Base-by-base conservation (phyloP, 345 rosid genomes). In the Bruguiera sexangula region DNA sequence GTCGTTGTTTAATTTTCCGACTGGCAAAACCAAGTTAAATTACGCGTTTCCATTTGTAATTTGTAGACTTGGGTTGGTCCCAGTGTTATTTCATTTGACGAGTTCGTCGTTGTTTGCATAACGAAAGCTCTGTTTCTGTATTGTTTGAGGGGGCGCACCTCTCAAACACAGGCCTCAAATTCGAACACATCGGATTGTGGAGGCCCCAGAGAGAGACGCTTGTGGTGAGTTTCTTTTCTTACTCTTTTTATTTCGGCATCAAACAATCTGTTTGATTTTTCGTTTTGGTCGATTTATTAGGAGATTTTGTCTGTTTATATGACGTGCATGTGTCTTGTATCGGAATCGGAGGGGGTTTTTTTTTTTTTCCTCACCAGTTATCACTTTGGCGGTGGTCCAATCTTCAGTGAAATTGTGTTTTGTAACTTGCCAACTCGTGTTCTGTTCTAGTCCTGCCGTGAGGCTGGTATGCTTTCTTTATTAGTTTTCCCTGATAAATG, bases 291-390 rank as follows among this genome's bases (percentile, higher is more conserved):
- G 29, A 51, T 21, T 57, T 27, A 13, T 10, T 62, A 48, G 58
- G 68, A 22, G 11, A 20, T 36, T 71, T 75, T 77, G 77, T 73
- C 74, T 65, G 56, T 46, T 71, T 59, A 29, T 55, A 1, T 62
- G 78, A 72, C 77, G 65, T 72, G 79, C 51, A 37, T 62, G 30
- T 72, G 72, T 79, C 69, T 37, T 68, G 21, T 63, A 74, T 50
- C 59, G 74, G 80, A 68, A 73, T 55, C 71, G 34, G 71, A 55
- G 53, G 60, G 62, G 29, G 48, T 54, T 56, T 11, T 48, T 30
- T 71, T 53, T 48, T 34, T 31, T 24, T 52, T 65, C 20, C 27
- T 53, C 27, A 50, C 46, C 34, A 34, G 24, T 24, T 37, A 21
- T 27, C 30, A 10, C 60, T 24, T 24, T 56, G 29, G 29, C 10